These are phyloP conservation scores for Pichia occidentalis DNA, from an alignment of 805 yeast genomes.

Conservation along the genomic window DNA sequence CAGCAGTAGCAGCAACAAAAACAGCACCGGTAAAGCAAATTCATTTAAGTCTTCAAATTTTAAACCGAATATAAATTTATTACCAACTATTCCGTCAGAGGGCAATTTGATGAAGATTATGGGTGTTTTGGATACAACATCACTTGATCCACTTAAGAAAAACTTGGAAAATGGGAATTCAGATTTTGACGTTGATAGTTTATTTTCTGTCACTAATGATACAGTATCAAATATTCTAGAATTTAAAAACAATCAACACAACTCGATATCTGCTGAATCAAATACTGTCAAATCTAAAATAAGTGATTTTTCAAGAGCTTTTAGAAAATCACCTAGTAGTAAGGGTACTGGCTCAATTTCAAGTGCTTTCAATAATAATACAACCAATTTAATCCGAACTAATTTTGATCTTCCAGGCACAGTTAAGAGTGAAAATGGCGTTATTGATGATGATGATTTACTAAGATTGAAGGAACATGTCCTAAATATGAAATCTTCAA, in stretches of 20 bases:
- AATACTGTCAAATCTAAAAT: conserved; percentile 1
- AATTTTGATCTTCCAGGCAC: conserved; percentile 2
- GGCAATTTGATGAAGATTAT: conserved; percentile 18
- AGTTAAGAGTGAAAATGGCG: conserved; percentile 2
- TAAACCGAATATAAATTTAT: conserved; percentile 4
- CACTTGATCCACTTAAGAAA: conserved; percentile 2
- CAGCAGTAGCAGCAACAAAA: too few species aligned
- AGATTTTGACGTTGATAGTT: conserved; percentile 6
- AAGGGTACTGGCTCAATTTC: conserved; percentile 1
- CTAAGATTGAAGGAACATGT: conserved; percentile 26
- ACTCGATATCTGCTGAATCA: conserved; percentile 7
- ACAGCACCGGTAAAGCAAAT: too few species aligned
- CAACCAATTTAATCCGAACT: not conserved
- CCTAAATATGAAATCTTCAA: conserved; percentile 24
- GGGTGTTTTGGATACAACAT: conserved; percentile 8
- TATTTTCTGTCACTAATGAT: conserved; percentile 1
- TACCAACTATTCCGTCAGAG: conserved; percentile 23
- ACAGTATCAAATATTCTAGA: not conserved
- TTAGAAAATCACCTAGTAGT: conserved; percentile 7
- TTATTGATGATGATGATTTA: conserved; percentile 26
- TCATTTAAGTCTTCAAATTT: not conserved
- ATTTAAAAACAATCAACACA: too few species aligned
- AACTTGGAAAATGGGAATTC: not conserved
- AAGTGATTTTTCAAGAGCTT: conserved; percentile 14
- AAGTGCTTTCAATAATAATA: conserved; percentile 1